Evolutionary conservation across 306 rosid genomes (phyloP).

Genomic region (Malus sieversii): DNA sequence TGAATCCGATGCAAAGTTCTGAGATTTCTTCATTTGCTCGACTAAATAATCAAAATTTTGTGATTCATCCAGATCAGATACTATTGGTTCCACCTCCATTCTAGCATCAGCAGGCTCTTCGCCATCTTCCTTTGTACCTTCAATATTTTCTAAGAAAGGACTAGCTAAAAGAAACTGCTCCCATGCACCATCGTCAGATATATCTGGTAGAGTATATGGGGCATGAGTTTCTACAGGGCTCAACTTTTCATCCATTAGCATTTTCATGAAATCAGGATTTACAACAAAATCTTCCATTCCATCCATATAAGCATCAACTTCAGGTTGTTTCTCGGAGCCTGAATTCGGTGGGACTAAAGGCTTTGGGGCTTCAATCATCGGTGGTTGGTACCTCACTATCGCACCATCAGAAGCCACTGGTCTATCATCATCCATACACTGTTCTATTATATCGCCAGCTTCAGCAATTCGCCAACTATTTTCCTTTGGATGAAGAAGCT

Average conservation of each 20-base stretch:
- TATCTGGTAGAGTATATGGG: conserved; percentile 57
- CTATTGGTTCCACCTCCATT: conserved; percentile 43
- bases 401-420: conserved; percentile 45
- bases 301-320: conserved; percentile 34
- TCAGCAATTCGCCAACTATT: conserved; percentile 69
- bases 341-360: conserved; percentile 28
- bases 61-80: conserved; percentile 20
- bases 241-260: conserved; percentile 21
- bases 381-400: conserved; percentile 64
- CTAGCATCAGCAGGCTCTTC: conserved; percentile 22
- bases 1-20: conserved; percentile 19
- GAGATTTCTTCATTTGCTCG: conserved; percentile 46
- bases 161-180: conserved; percentile 57
- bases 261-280: conserved; percentile 69
- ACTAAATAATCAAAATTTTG: conserved; percentile 35
- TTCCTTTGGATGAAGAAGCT: conserved; percentile 77
- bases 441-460: conserved; percentile 40
- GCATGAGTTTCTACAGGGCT: conserved; percentile 46
- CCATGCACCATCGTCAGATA: conserved; percentile 59
- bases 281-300: conserved; percentile 50
- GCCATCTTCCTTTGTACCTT: conserved; percentile 32
- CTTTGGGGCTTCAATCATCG: conserved; percentile 30
- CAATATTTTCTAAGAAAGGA: conserved; percentile 31
- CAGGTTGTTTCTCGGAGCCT: conserved; percentile 27
- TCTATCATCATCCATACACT: conserved; percentile 23